phyloP scores from a whole-genome alignment of 306 rosid genomes.

The Medicago arabica region DNA sequence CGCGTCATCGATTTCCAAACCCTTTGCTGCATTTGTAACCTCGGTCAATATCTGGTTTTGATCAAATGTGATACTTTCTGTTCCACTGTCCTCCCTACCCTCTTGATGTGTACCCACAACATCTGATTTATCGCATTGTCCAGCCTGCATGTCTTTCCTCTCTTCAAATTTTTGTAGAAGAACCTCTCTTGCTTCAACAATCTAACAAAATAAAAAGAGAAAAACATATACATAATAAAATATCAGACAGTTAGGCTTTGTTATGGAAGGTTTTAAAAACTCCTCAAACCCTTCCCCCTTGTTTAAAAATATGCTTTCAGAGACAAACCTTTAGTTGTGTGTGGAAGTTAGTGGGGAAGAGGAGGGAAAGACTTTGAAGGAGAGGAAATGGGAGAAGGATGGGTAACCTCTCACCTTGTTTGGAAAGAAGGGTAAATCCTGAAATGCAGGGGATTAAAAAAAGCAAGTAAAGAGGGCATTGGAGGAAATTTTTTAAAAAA shows the following conservation, averaged over 20 bases:
- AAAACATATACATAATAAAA: slow-evolving; percentile 20
- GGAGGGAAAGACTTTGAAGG: background rate
- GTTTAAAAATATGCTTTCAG: background rate
- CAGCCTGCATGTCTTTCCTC: slow-evolving; percentile 50
- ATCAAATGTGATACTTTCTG: slow-evolving; percentile 40
- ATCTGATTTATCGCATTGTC: slow-evolving; percentile 40
- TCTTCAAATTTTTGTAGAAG: slow-evolving; percentile 65
- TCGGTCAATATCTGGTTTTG: slow-evolving; percentile 46
- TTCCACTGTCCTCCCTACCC: slow-evolving; percentile 44
- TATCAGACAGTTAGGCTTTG: background rate
- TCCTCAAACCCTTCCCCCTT: background rate
- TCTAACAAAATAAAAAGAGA: slow-evolving; percentile 51
- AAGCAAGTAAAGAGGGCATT: background rate
- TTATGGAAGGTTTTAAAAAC: background rate
- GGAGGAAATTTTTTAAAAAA: background rate
- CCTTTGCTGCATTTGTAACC: slow-evolving; percentile 41
- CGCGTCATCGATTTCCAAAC: slow-evolving; percentile 57
- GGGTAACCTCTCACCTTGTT: background rate
- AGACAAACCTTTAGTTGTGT: background rate
- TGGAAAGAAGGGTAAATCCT: background rate
- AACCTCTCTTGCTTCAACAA: slow-evolving; percentile 71
- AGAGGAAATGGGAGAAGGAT: background rate
- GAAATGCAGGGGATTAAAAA: background rate
- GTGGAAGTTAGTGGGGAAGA: background rate
- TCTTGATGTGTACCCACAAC: slow-evolving; percentile 43